Percentiles rank a stretch among this genome's conserved stretches.
phyloP scores from a whole-genome alignment of 1,139 yeast genomes.

The Pichia sp. region DNA sequence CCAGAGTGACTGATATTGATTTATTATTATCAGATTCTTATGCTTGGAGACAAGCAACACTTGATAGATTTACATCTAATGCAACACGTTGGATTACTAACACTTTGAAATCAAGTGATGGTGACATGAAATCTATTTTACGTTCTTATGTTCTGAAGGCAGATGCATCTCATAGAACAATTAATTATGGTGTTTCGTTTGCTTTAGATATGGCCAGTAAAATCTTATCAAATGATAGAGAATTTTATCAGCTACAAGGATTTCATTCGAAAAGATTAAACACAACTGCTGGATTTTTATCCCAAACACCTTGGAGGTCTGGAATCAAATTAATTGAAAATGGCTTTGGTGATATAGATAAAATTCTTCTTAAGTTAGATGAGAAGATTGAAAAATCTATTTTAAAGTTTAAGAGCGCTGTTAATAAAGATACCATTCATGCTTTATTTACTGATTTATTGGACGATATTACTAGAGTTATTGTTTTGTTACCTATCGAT shows the following conservation, averaged over 20 bases:
- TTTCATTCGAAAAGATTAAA: conserved; percentile 36
- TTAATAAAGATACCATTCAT: conserved; percentile 18
- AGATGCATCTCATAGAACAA: conserved; percentile 27
- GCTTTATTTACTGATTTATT: conserved; percentile 36
- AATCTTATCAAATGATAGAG: conserved; percentile 59
- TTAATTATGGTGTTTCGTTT: conserved; percentile 79
- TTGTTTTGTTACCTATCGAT: conserved; percentile 40
- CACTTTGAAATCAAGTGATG: conserved; percentile 50
- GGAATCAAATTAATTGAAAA: conserved; percentile 9
- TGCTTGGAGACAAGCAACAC: conserved; percentile 66
- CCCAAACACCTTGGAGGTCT: conserved; percentile 70
- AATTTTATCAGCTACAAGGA: conserved; percentile 32
- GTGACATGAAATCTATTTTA: conserved; percentile 72
- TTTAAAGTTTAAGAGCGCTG: conserved; percentile 11
- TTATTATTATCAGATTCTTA: conserved; percentile 74
- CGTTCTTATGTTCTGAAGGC: conserved; percentile 63
- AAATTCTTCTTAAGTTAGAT: conserved; percentile 5
- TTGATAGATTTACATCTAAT: conserved; percentile 50
- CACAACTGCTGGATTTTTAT: conserved; percentile 65
- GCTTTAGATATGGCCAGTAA: conserved; percentile 85
- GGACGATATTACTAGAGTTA: conserved; percentile 41
- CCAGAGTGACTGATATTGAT: conserved; percentile 54
- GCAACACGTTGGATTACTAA: conserved; percentile 63
- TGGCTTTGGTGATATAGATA: conserved; percentile 7
- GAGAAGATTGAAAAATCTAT: conserved; percentile 3